Percentiles rank a stretch among this genome's conserved stretches.
Evolutionary conservation across 2,329 filamentous ascomycete species (phyloP).

Genomic region (Corinectria fuckeliana): DNA sequence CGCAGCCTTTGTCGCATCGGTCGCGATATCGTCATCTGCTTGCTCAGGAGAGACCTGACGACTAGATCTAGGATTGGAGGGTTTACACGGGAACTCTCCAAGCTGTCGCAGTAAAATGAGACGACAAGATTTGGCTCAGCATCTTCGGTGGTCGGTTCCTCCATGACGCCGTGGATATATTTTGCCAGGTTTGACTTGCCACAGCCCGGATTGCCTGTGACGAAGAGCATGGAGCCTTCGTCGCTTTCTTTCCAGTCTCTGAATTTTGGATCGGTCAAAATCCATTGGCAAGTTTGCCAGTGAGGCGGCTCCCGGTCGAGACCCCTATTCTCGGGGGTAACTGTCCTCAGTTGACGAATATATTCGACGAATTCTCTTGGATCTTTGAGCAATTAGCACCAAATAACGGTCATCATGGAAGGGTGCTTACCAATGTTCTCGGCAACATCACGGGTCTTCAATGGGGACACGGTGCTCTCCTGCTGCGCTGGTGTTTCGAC

Average conservation of each 20-base stretch:
- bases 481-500: not conserved
- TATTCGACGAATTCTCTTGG: conserved; percentile 21
- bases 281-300: conserved; percentile 29
- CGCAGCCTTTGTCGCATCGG: conserved; percentile 15
- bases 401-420: not conserved
- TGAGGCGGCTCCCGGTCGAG: conserved; percentile 27
- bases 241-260: conserved; percentile 21
- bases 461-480: conserved; percentile 8
- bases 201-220: conserved; percentile 29
- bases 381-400: conserved; percentile 13
- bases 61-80: conserved; percentile 29
- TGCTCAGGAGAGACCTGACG: conserved; percentile 21
- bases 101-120: conserved; percentile 30
- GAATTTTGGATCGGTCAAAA: conserved; percentile 20
- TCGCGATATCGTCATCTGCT: conserved; percentile 19
- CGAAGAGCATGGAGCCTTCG: conserved; percentile 23
- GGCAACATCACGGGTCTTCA: conserved; percentile 4
- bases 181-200: conserved; percentile 31
- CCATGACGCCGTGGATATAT: conserved; percentile 27
- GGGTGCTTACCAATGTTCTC: conserved; percentile 20
- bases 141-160: conserved; percentile 6
- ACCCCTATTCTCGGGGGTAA: conserved; percentile 27
- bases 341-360: conserved; percentile 14
- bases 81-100: conserved; percentile 26
- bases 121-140: conserved; percentile 19